Base-by-base conservation (phyloP, 179 eudicot species). In the Nepenthes alata region DNA sequence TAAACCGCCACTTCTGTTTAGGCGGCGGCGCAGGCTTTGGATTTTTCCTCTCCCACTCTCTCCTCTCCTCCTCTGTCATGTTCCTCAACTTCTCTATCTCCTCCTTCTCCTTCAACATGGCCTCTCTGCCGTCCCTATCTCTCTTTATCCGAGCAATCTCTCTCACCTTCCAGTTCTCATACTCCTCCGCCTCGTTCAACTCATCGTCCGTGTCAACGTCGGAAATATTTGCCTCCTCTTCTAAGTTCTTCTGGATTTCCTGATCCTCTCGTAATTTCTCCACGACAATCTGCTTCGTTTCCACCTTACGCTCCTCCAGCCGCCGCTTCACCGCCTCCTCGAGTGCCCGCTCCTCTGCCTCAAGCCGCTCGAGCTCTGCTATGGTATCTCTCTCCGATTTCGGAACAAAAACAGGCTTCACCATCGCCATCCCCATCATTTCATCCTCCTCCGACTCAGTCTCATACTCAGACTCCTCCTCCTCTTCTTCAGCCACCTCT, bases 141-240 rank as follows among this genome's bases (percentile, higher is more conserved):
- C 97, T 70, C 83, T 88, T 91, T 16, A 91, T 88, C 79, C 97
- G 82, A 6, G 89, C 85, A 55, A 91, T 89, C 78, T 91, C 97
- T 64, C 97, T 77, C 13, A 70, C 74, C 71, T 88, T 91, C 97
- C 97, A 91, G 11, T 83, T 75, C 73, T 91, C 97, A 39, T 91
- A 91, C 67, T 91, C 97, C 73, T 91, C 97, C 0, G 94, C 96
- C 79, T 84, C 97, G 37, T 91, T 91, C 55, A 80, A 10, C 67
- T 91, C 96, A 58, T 88, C 98, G 39, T 91, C 98, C 0, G 98
- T 91, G 7, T 91, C 96, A 35, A 91, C 83, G 57, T 89, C 96
- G 1, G 74, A 86, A 36, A 73, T 56, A 61, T 88, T 75, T 0
- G 88, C 95, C 56, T 86, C 96, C 25, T 67, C 55, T 34, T 86